Evolutionary conservation across 2,329 filamentous ascomycete species (phyloP).

Genomic region (Didymella lethalis): DNA sequence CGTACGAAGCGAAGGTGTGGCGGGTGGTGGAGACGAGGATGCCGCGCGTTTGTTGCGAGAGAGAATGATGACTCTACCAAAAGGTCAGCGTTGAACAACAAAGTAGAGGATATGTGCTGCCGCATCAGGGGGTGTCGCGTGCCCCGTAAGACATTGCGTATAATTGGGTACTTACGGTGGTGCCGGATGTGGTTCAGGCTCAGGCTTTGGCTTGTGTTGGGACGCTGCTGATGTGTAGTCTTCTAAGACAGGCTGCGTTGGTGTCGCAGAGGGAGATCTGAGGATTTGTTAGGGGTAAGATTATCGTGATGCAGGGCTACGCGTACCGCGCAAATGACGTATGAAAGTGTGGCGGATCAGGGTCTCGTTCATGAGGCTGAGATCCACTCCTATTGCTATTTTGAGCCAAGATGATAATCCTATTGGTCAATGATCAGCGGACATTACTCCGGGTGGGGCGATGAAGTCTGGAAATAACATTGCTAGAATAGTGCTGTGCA

Average conservation of each 20-base stretch:
- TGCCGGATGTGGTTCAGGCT: constrained; percentile 21
- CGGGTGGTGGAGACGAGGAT: constrained; percentile 15
- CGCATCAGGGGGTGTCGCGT: constrained; percentile 1
- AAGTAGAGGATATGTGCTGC: neutral
- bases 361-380: constrained; percentile 33
- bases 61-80: constrained; percentile 31
- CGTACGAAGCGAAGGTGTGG: neutral
- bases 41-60: constrained; percentile 22
- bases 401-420: constrained; percentile 39
- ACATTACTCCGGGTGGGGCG: constrained; percentile 3
- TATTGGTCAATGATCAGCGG: constrained; percentile 24
- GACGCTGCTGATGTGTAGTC: neutral
- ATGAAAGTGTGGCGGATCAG: constrained; percentile 27
- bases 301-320: constrained; percentile 22
- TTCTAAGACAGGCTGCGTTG: constrained; percentile 11
- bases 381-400: constrained; percentile 26
- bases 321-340: constrained; percentile 39
- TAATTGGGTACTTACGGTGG: constrained; percentile 20
- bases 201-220: constrained; percentile 11
- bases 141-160: neutral
- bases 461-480: constrained; percentile 8
- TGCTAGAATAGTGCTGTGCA: constrained; percentile 2
- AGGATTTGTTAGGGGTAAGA: constrained; percentile 10
- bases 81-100: neutral
- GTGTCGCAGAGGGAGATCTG: constrained; percentile 9